A percentile compares a stretch with the other conserved stretches of the same genome.
These are phyloP conservation scores for Sugiyamaella neomexicana DNA, from an alignment of 1,139 yeast genomes.

Conservation along the genomic window DNA sequence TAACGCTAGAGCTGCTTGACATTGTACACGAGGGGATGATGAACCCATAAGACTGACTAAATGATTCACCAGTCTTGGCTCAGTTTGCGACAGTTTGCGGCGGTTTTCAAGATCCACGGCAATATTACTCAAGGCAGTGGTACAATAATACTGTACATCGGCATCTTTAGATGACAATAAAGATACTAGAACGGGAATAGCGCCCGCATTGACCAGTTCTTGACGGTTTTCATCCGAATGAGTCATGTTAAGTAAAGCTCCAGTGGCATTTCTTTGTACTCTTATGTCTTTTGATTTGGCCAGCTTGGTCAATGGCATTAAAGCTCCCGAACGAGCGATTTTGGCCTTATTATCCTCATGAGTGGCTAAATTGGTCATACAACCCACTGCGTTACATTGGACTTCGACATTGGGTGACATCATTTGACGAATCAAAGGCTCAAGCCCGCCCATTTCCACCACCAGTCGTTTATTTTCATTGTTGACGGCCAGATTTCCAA, in stretches of 20 bases:
- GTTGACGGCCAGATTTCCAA: conserved; percentile 95
- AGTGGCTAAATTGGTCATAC: conserved; percentile 97
- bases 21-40: conserved; percentile 85
- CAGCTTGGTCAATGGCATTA: conserved; percentile 86
- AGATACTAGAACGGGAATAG: conserved; percentile 94
- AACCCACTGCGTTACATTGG: conserved; percentile 98
- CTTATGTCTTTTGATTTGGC: conserved; percentile 94
- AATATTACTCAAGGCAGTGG: conserved; percentile 93
- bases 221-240: conserved; percentile 96
- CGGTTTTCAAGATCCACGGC: conserved; percentile 95
- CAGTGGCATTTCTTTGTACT: conserved; percentile 98
- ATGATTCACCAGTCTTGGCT: conserved; percentile 88
- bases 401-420: conserved; percentile 96
- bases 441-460: conserved; percentile 97
- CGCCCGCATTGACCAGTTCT: conserved; percentile 96
- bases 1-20: conserved; percentile 95
- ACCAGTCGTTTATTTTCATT: conserved; percentile 90
- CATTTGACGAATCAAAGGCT: conserved; percentile 96
- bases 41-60: conserved; percentile 91
- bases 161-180: conserved; percentile 84
- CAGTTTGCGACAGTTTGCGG: conserved; percentile 83
- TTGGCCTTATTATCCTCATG: conserved; percentile 95
- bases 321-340: conserved; percentile 96
- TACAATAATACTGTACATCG: conserved; percentile 97
- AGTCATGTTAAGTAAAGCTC: conserved; percentile 96